Percentiles rank a stretch among this genome's conserved stretches.
These are phyloP conservation scores for Lecanicillium sp. DNA, from an alignment of 2,329 filamentous ascomycete species.

Conservation along the genomic window DNA sequence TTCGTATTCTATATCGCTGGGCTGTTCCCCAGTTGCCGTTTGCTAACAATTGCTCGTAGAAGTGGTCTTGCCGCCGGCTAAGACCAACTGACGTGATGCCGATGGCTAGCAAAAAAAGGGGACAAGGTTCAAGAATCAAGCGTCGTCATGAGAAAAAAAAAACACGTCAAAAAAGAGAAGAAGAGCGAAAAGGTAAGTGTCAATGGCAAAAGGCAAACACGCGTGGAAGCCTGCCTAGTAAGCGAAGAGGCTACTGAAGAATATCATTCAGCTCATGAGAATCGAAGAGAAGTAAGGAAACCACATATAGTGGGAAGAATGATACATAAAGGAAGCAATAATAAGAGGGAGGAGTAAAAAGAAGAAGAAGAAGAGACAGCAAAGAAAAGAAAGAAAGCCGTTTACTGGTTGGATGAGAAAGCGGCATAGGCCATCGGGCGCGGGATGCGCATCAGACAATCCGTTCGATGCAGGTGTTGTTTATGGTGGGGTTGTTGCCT, in stretches of 20 bases:
- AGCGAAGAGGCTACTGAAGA: background rate
- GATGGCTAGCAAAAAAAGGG: too few relatives aligned
- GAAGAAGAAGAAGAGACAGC: background rate
- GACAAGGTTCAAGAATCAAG: too few relatives aligned
- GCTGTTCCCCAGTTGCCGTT: too few relatives aligned
- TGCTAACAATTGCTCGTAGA: too few relatives aligned
- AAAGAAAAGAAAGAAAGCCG: background rate
- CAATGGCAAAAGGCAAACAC: too few relatives aligned
- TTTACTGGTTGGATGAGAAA: slow-evolving; percentile 1
- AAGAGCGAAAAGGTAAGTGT: too few relatives aligned
- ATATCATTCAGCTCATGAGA: background rate
- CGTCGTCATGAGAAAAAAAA: too few relatives aligned
- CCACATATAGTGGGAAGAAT: slow-evolving; percentile 3
- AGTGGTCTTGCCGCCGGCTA: too few relatives aligned
- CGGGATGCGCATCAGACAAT: background rate
- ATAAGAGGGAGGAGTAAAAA: background rate
- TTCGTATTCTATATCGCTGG: too few relatives aligned
- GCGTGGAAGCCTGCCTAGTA: background rate
- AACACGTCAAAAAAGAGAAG: too few relatives aligned
- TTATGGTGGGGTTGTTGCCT: slow-evolving; percentile 20
- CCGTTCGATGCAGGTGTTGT: slow-evolving; percentile 13
- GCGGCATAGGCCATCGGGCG: background rate
- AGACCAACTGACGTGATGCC: too few relatives aligned
- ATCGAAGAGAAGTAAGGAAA: background rate
- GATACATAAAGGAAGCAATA: background rate